Evolutionary conservation across 768 basidiomycete species (phyloP), one percentile per base, ranked within the genome.

Genomic region (Leccinum truebloodii): DNA sequence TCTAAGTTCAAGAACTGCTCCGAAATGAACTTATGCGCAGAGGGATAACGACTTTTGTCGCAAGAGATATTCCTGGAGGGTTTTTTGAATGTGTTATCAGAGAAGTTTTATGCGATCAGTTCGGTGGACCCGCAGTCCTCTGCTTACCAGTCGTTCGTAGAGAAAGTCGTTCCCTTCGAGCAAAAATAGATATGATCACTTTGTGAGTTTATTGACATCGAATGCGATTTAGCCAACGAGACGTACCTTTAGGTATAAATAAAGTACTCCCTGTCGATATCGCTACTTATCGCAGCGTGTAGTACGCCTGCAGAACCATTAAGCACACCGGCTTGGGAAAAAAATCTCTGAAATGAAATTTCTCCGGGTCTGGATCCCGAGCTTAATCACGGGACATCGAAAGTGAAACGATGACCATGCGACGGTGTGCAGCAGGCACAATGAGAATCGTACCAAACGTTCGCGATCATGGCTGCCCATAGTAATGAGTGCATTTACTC

Each of bases 1-100:
- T 63, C 20, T 1, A 28, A n/a, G 51, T 59, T 41, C 10, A 67
- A 39, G 34, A 66, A 66, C 37, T 63, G 32, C 44, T 64, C 65
- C 12, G 67, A 62, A 6, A 60, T 18, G 22, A 66, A 67, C 13
- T 39, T 30, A 12, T 54, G 20, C 20, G 62, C 52, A 32, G 62
- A 34, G 6, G 56, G 62, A 30, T 64, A 67, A 2, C 59, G 55
- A 22, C 20, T n/a, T 41, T 64, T 59, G 18, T 67, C 60, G 20
- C 44, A 44, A 5, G 58, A 32, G 22, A 66, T 60, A 10, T 18
- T 56, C 60, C 57, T 67, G 10, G 5, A 46, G 13, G 20, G 20
- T 20, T 10, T 8, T 20, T 44, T 20, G 4, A 46, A 18, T 18
- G 18, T n/a, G 8, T 46, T 46, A 5, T 46, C 13, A 22, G 20